phyloP scores from a whole-genome alignment of 2,329 filamentous ascomycete species.

The Bretziella fagacearum region DNA sequence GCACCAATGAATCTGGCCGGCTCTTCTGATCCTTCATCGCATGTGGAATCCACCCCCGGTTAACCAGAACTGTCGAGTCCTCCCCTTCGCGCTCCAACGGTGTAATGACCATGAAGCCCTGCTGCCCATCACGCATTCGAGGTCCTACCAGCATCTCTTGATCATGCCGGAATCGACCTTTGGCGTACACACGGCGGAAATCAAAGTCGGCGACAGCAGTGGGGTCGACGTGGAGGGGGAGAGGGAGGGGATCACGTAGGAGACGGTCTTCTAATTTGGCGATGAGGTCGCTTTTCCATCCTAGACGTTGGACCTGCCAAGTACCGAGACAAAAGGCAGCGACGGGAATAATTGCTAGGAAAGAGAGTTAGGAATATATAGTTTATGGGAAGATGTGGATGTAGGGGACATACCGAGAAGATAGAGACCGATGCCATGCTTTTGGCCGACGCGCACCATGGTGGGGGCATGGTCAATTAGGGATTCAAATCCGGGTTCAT shows the following conservation, averaged over 20 bases:
- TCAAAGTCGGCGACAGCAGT: conserved; percentile 77
- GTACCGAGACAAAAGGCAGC: conserved; percentile 81
- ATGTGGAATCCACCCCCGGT: conserved; percentile 82
- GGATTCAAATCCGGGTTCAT: conserved; percentile 66
- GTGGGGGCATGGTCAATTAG: conserved; percentile 67
- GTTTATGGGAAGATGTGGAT: neutral
- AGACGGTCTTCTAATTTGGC: conserved; percentile 86
- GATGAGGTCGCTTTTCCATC: conserved; percentile 86
- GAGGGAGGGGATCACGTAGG: conserved; percentile 64
- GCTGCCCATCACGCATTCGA: conserved; percentile 70
- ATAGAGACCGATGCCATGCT: conserved; percentile 64
- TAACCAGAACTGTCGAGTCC: conserved; percentile 60
- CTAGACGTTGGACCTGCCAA: conserved; percentile 87
- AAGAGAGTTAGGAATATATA: no score
- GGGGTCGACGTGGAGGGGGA: conserved; percentile 71
- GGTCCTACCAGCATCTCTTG: conserved; percentile 94
- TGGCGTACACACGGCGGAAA: conserved; percentile 66
- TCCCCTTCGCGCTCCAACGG: conserved; percentile 57
- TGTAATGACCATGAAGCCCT: conserved; percentile 83
- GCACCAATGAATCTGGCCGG: conserved; percentile 47
- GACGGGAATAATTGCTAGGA: conserved; percentile 66
- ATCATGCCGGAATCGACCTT: conserved; percentile 64
- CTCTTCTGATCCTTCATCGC: conserved; percentile 49
- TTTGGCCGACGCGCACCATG: conserved; percentile 56
- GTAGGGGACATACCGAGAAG: conserved; percentile 41